Base-by-base conservation (phyloP, 2,329 filamentous ascomycete species). In the Thelonectria blattea region DNA sequence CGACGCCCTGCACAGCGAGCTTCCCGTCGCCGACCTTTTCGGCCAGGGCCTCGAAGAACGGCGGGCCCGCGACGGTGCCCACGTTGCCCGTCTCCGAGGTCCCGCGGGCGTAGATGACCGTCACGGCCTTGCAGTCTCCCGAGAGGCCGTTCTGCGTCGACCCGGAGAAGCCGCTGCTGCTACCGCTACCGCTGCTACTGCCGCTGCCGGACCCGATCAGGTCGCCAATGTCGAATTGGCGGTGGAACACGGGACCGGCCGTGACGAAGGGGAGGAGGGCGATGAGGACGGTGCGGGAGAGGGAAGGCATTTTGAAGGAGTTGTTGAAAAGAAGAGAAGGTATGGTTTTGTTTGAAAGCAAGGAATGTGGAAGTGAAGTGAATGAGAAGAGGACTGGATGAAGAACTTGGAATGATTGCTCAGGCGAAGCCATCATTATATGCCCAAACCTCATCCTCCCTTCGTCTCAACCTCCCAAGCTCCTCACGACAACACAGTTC, bases 91-190 rank as follows among this genome's bases (percentile, higher is more conserved):
- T 37, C 71, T 86, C 82, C 6, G 78, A 80, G 4, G 83, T 85
- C 9, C 84, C 84, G 17, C 84, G 79, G n/a, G 84, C 84, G 65
- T 83, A 86, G 65, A 87, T 80, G 52, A 86, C 71, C 8, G 82
- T 85, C 62, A 83, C 76, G 32, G 61, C 64, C 56, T 70, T 71
- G 64, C 68, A 70, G 7, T 51, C 67, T 9, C 68, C 68, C 3
- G 47, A 58, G 50, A 70, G 68, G 2, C 61, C 68, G 60, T 70
- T 71, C 58, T 64, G 65, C 1, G 67, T 68, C n/a, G 58, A 63
- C 48, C 67, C 52, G 4, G 58, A 55, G 32, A 67, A 56, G 27
- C 57, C 24, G 45, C 42, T 15, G 18, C 41, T 37, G 41, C 12
- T 11, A 34, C 42, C 30, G 22, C 41, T 20, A 34, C 12, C 10